Percentiles rank a stretch among this genome's conserved stretches.
Evolutionary conservation across 2,329 filamentous ascomycete genomes (phyloP).

Genomic region (Beauveria sp.): DNA sequence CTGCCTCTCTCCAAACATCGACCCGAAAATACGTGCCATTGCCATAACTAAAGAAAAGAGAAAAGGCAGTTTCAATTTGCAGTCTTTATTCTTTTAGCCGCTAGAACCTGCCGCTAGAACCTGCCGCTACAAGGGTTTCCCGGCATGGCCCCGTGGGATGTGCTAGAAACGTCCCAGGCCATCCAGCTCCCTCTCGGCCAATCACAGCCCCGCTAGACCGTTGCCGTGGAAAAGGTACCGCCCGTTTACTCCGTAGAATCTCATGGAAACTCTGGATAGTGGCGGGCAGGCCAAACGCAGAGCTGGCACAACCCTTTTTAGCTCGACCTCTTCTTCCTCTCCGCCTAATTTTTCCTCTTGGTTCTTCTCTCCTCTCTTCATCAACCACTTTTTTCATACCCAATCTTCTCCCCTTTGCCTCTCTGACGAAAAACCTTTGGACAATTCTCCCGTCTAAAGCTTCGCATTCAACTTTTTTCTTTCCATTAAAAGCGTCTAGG

Average conservation of each 20-base stretch:
- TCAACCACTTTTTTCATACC: slow-evolving; percentile 15
- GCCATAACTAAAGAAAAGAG: background rate
- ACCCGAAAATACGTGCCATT: background rate
- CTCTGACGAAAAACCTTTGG: slow-evolving; percentile 20
- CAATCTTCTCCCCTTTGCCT: slow-evolving; percentile 14
- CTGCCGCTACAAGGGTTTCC: background rate
- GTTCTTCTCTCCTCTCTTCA: slow-evolving; percentile 14
- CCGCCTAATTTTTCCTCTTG: slow-evolving; percentile 15
- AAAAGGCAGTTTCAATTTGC: background rate
- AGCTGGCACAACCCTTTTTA: slow-evolving; percentile 28
- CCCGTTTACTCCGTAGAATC: slow-evolving; percentile 31
- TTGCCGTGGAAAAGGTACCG: slow-evolving; percentile 21
- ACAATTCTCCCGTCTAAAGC: slow-evolving; percentile 18
- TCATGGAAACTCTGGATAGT: slow-evolving; percentile 34
- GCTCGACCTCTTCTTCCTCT: slow-evolving; percentile 18
- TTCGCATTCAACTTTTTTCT: slow-evolving; percentile 13
- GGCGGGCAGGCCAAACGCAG: slow-evolving; percentile 19
- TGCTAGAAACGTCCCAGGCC: slow-evolving; percentile 10
- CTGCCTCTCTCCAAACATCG: background rate
- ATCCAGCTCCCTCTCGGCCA: slow-evolving; percentile 9
- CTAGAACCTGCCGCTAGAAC: background rate
- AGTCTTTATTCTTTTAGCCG: background rate
- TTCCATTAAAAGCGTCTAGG: slow-evolving; percentile 17
- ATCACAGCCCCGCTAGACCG: slow-evolving; percentile 13
- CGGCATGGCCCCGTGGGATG: background rate